These are phyloP conservation scores for Mucor lusitanicus DNA, from an alignment of 371 early-diverging fungal genomes.

Conservation along the genomic window DNA sequence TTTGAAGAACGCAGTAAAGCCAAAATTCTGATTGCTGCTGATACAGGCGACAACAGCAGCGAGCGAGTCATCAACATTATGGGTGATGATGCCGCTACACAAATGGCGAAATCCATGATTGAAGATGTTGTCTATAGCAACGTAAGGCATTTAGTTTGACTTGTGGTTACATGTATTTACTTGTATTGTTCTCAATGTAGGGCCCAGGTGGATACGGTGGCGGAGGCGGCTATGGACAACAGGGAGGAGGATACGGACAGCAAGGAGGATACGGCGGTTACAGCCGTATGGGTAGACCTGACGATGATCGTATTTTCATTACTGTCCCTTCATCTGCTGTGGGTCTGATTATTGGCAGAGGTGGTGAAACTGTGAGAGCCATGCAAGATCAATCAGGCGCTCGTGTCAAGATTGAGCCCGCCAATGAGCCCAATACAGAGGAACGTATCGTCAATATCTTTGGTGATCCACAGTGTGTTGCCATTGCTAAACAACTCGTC, in stretches of 20 bases:
- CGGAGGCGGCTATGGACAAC: neutral
- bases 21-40: conserved; percentile 80
- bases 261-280: conserved; percentile 2
- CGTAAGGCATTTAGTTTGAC: neutral
- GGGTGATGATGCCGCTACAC: conserved; percentile 73
- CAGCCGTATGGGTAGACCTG: conserved; percentile 28
- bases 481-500: conserved; percentile 57
- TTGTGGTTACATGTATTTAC: neutral
- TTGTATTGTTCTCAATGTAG: neutral
- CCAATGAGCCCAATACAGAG: conserved; percentile 37
- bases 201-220: neutral
- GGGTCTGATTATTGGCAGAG: conserved; percentile 81
- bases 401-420: conserved; percentile 74
- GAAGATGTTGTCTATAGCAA: conserved; percentile 69
- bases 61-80: conserved; percentile 71
- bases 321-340: conserved; percentile 74
- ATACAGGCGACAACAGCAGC: conserved; percentile 52
- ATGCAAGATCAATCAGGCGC: conserved; percentile 85
- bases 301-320: conserved; percentile 55
- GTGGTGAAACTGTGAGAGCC: conserved; percentile 87
- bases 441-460: conserved; percentile 44
- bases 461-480: conserved; percentile 55
- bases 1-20: conserved; percentile 83
- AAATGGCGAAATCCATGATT: conserved; percentile 74
- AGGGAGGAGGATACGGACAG: neutral